Evolutionary conservation across 148 eudicot genomes (phyloP), one percentile per base, ranked within the genome.

Genomic region (Rhododendron ovatum): DNA sequence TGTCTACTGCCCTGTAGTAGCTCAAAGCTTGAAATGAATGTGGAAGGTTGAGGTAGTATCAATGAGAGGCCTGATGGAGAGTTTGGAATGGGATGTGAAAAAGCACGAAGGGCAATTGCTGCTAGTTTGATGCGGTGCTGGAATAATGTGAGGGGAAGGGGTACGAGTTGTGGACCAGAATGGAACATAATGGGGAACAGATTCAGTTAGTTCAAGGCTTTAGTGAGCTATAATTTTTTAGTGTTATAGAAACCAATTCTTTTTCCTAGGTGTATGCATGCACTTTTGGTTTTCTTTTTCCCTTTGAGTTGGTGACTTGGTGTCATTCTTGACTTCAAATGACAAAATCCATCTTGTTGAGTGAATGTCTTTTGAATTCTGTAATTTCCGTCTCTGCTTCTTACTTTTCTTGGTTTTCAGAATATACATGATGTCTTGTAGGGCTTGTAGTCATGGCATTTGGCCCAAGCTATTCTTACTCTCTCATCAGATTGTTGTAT

Each of bases 401-500:
- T 43, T 82, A 41, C 67, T 74, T 84, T 61, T 74, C 33, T 33
- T 74, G 80, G 28, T 41, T 51, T 85, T 59, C 73, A 53, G 33
- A 37, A 39, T 85, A 13, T 51, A 43, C 39, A 3, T 41, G 69
- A 28, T 51, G 17, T 78, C 83, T 65, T 80, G 43, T 88, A 98
- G 98, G 98, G 71, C 94, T 95, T 84, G 86, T 93, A 80, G 96
- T 98, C 55, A 84, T 95, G 87, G 94, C 99, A 86, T 98, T 94
- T 92, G 98, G 99, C 86, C 98, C 98, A 85, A 94, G 99, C 91
- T 98, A 93, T 90, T 95, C 98, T 43, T 98, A 98, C 91, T 91
- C 96, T 83, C 96, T 93, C 83, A 91, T 98, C 88, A 92, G 99
- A 91, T 87, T 98, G 88, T 88, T 98, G 51, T 98, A 95, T 88